Evolutionary conservation across 2,329 filamentous ascomycete genomes (phyloP), one percentile per base, ranked within the genome.

Genomic region (Emmonsia crescens): DNA sequence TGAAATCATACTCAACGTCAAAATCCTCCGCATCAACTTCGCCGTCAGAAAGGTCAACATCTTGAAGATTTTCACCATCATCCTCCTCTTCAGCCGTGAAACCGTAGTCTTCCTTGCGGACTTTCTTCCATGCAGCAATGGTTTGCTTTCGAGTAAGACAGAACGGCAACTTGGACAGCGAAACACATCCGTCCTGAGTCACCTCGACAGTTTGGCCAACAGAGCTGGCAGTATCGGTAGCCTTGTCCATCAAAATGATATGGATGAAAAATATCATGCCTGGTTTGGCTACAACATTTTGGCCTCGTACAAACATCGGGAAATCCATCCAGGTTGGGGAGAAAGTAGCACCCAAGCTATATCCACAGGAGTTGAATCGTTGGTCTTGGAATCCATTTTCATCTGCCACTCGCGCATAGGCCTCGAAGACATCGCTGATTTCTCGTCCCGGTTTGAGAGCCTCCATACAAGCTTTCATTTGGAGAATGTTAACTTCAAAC

Each of bases 241-340:
- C 70, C 64, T 68, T 72, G 55, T 73, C 71, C 71, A 73, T 73
- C 29, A 73, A 65, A 59, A 73, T 73, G 42, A 73, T 73, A 62
- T 73, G 71, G 40, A 73, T 72, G 59, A 73, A 73, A 61, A 71
- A 73, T 3, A 73, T 68, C 71, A 73, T 73, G 5, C 69, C 69
- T 27, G 60, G 51, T 64, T 69, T 61, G 10, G 66, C 69, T 44
- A 66, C 57, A n/a, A 66, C 64, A 21, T 62, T 59, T 44, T 66
- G 64, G 19, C 65, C 65, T 56, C 61, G 48, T 8, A 65, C 64
- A 58, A 66, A 66, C 65, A 66, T 66, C 1, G 65, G 65, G 59
- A 59, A 66, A n/a, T 66, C 65, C 64, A 66, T 66, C 65, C 62
- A 66, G n/a, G 64, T 66, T 6, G 65, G 65, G 24, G 69, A 62